Evolutionary conservation across 2,329 filamentous ascomycete species (phyloP).

Genomic region (Aspergillus sojae): DNA sequence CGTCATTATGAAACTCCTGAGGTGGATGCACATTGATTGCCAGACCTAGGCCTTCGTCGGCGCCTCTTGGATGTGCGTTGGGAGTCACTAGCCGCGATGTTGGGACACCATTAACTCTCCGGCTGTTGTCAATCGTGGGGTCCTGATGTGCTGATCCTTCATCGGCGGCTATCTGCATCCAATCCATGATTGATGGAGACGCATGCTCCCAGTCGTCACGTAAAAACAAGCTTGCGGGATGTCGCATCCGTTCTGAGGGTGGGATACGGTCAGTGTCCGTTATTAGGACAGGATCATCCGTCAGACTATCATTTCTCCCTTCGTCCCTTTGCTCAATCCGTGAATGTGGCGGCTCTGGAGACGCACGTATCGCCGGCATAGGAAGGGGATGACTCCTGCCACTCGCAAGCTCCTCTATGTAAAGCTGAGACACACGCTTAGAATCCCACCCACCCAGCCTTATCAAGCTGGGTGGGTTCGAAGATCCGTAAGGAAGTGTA

Average conservation of each 20-base stretch:
- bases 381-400: slow-evolving; percentile 31
- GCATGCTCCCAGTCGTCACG: slow-evolving; percentile 53
- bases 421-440: slow-evolving; percentile 58
- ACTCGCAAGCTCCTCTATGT: slow-evolving; percentile 52
- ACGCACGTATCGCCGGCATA: slow-evolving; percentile 22
- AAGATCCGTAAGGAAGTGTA: slow-evolving; percentile 46
- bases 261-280: slow-evolving; percentile 34
- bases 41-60: slow-evolving; percentile 44
- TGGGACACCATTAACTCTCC: slow-evolving; percentile 24
- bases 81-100: slow-evolving; percentile 29
- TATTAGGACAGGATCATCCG: slow-evolving; percentile 40
- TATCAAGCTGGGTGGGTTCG: slow-evolving; percentile 56
- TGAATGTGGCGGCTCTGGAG: slow-evolving; percentile 26
- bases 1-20: slow-evolving; percentile 27
- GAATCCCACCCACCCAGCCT: slow-evolving; percentile 58
- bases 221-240: slow-evolving; percentile 47
- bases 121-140: slow-evolving; percentile 14
- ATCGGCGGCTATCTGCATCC: slow-evolving; percentile 50
- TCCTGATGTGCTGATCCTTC: slow-evolving; percentile 44
- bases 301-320: slow-evolving; percentile 30
- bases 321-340: slow-evolving; percentile 19
- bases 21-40: slow-evolving; percentile 44
- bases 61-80: slow-evolving; percentile 30
- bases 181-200: slow-evolving; percentile 53
- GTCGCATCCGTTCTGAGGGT: slow-evolving; percentile 27